Percentiles rank a stretch among this genome's conserved stretches.
Conservation (phyloP, 768 basidiomycete genomes). For the Psilocybe sp. region DNA sequence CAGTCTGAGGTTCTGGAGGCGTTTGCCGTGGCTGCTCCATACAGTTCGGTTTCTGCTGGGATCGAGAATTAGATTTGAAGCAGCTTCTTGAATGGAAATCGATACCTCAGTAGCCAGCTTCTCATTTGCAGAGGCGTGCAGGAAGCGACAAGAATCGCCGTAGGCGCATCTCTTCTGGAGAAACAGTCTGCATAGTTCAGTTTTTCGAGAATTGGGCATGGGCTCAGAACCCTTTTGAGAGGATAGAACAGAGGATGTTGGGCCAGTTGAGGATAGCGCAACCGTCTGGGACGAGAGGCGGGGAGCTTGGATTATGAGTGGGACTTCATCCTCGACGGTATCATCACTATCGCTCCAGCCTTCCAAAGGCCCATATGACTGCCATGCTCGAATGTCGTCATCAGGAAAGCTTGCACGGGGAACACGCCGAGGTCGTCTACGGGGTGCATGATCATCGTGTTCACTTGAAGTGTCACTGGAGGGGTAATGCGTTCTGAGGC, state of each 20-base stretch:
- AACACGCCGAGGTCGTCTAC: not conserved
- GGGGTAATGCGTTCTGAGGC: too few relatives aligned
- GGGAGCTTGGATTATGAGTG: not conserved
- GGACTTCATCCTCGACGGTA: not conserved
- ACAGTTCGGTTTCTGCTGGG: too few relatives aligned
- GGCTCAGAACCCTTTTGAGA: not conserved
- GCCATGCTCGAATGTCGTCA: slow-evolving; percentile 2
- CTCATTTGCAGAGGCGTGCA: slow-evolving; percentile 31
- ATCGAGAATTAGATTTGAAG: too few relatives aligned
- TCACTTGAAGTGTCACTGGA: too few relatives aligned
- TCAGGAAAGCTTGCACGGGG: not conserved
- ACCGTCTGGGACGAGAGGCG: not conserved
- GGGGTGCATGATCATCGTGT: too few relatives aligned
- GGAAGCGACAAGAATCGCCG: slow-evolving; percentile 24
- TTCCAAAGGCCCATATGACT: not conserved
- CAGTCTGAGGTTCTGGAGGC: too few relatives aligned
- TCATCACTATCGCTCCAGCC: slow-evolving; percentile 8
- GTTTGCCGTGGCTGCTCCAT: too few relatives aligned
- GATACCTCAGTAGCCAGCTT: slow-evolving; percentile 15
- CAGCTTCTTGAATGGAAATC: not conserved
- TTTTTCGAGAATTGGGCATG: slow-evolving; percentile 10
- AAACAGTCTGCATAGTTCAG: slow-evolving; percentile 25
- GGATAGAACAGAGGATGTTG: too few relatives aligned
- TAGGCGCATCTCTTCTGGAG: slow-evolving; percentile 21
- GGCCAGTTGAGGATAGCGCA: not conserved